phyloP scores from a whole-genome alignment of 106 monocot species.

The Triglochin maritima region DNA sequence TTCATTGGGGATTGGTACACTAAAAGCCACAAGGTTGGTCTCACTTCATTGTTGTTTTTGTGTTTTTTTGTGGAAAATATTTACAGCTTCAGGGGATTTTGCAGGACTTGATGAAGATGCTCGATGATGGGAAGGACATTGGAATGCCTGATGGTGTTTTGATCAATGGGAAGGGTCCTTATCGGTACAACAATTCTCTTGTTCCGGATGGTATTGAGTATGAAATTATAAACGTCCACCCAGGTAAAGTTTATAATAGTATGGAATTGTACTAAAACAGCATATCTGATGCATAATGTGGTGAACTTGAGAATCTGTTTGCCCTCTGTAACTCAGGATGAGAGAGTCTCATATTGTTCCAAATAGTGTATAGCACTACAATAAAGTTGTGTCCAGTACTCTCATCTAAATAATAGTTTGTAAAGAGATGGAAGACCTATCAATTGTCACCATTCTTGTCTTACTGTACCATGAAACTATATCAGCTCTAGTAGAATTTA shows the following conservation, averaged over 20 bases:
- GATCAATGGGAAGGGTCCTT: slow-evolving; percentile 84
- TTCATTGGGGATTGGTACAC: slow-evolving; percentile 91
- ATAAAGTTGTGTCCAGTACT: too few species aligned
- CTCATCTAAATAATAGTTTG: too few species aligned
- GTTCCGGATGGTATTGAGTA: slow-evolving; percentile 58
- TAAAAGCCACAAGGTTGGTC: slow-evolving; percentile 47
- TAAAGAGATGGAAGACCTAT: too few species aligned
- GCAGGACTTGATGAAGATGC: slow-evolving; percentile 75
- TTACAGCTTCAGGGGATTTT: not conserved
- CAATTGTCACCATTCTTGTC: too few species aligned
- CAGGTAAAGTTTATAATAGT: slow-evolving; percentile 32
- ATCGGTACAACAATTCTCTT: slow-evolving; percentile 51
- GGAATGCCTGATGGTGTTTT: slow-evolving; percentile 80
- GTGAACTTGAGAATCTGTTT: not conserved
- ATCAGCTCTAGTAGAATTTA: too few species aligned
- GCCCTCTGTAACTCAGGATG: not conserved
- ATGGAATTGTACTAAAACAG: not conserved
- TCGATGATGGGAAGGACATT: slow-evolving; percentile 66
- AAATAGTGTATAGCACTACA: too few species aligned
- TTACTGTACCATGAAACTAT: too few species aligned
- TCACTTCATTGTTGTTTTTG: not conserved
- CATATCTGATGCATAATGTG: too few species aligned
- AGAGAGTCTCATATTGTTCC: too few species aligned
- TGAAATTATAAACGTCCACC: slow-evolving; percentile 63
- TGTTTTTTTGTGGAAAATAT: not conserved